Conservation (phyloP, 2,329 filamentous ascomycete species). For the Dothistroma pini region DNA sequence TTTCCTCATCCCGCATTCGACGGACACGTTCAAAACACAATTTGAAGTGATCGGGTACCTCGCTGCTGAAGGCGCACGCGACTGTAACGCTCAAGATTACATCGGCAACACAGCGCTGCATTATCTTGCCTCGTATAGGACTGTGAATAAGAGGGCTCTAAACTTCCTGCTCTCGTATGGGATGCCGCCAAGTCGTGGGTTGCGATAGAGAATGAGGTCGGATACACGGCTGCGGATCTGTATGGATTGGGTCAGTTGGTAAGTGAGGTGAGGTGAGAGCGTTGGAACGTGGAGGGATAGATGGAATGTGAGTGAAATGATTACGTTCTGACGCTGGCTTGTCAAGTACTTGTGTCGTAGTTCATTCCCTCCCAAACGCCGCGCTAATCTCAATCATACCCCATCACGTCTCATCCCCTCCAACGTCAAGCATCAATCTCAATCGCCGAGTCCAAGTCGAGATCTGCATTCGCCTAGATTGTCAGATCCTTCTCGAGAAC, state of each 20-base stretch:
- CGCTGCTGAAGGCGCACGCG: background rate
- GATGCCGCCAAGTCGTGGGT: background rate
- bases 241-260: background rate
- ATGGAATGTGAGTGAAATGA: background rate
- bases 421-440: background rate
- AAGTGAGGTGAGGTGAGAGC: background rate
- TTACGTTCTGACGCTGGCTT: background rate
- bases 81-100: background rate
- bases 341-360: background rate
- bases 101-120: background rate
- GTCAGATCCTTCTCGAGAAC: slow-evolving; percentile 37
- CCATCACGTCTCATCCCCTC: background rate
- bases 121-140: background rate
- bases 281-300: background rate
- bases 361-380: background rate
- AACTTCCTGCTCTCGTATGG: background rate
- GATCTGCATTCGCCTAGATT: slow-evolving; percentile 15
- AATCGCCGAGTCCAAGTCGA: background rate
- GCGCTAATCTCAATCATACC: background rate
- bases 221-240: background rate
- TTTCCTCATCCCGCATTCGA: background rate
- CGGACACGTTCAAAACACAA: background rate
- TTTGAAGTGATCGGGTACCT: background rate
- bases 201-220: background rate
- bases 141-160: background rate